Base-by-base conservation (phyloP, 1,284 basidiomycete genomes). In the Pseudomicrostroma phylloplanum region DNA sequence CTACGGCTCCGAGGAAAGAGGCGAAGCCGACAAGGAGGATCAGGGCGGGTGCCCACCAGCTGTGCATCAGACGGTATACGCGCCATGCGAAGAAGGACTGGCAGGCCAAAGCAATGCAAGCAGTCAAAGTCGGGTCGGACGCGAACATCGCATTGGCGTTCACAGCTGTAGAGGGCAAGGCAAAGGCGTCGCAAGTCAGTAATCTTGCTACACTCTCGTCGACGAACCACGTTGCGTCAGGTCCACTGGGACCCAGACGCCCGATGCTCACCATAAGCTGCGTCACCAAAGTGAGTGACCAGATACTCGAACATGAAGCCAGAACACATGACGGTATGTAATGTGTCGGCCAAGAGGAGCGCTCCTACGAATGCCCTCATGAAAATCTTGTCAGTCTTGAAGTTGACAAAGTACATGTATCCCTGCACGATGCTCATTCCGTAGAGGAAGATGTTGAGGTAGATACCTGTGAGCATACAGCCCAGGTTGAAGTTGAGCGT, bases 81-180 rank as follows among this genome's bases (percentile, higher is more conserved):
- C 73, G 64, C 73, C 73, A 76, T 13, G 72, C 73, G 66, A 76
- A 76, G 73, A 76, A 76, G 57, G 67, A 43, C 63, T 76, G 73
- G 36, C 67, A 67, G 49, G 67, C 60, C 54, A 71, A 68, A 54
- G 72, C 72, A 56, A 76, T 72, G 65, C 69, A 64, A 49, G 68
- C 69, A 17, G 71, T 73, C 62, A 71, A 58, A 55, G 74, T 62
- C 2, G 73, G 72, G 56, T 76, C 73, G 55, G 71, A 57, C 40
- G 67, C 65, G 51, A 71, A 73, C 19, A 67, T 60, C 17, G 58
- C 49, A 62, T 71, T 73, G 49, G 63, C 64, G 57, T 56, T 55
- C n/a, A 61, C 17, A 13, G 69, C 51, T 54, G 51, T 17, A 6
- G 21, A 4, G 43, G 6, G 43, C 17, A 21, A 21, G 43, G 51